Evolutionary conservation across 1,284 basidiomycete species (phyloP).

Genomic region (Coniferiporia weirii): DNA sequence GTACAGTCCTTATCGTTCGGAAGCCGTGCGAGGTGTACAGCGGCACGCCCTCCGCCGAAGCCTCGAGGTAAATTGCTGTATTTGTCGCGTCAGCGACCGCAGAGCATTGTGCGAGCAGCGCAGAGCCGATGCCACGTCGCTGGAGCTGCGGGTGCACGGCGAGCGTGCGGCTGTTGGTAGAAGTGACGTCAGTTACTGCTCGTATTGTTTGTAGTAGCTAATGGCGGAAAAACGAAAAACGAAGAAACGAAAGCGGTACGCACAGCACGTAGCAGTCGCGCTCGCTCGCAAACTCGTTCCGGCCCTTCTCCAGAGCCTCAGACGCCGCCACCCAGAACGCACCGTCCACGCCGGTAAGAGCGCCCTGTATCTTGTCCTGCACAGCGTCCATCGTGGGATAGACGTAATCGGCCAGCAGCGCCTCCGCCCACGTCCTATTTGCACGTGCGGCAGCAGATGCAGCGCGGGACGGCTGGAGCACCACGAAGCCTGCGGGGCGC

Average conservation of each 20-base stretch:
- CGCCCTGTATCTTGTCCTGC: neutral
- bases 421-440: neutral
- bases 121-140: constrained; percentile 8
- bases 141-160: constrained; percentile 11
- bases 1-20: neutral
- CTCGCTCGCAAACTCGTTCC: neutral
- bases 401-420: constrained; percentile 11
- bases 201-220: neutral
- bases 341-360: neutral
- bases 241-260: neutral
- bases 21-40: constrained; percentile 8
- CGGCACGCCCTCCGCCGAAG: neutral
- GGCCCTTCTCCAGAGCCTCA: neutral
- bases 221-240: neutral
- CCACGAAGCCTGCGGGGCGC: neutral
- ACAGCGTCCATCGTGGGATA: constrained; percentile 7
- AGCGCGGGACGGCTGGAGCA: neutral
- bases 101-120: constrained; percentile 1
- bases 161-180: neutral
- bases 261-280: constrained; percentile 5
- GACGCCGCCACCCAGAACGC: neutral
- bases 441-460: neutral
- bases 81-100: neutral
- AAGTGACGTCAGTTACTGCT: neutral
- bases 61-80: constrained; percentile 2